Conservation (phyloP, 2,329 filamentous ascomycete species). For the Metarhizium rileyi region DNA sequence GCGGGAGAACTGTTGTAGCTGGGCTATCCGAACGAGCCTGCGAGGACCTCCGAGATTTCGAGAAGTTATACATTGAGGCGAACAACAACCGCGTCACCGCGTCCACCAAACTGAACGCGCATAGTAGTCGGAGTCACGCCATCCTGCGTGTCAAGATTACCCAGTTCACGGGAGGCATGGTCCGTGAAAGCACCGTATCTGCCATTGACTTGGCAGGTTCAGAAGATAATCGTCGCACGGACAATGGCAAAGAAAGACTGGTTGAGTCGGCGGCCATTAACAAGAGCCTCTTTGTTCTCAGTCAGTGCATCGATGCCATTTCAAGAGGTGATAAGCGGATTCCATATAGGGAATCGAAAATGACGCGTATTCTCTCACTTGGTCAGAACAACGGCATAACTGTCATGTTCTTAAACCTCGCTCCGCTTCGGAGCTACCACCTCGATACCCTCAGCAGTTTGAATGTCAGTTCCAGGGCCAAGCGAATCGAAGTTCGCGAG, state of each 20-base stretch:
- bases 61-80: slow-evolving; percentile 79
- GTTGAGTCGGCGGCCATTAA: slow-evolving; percentile 97
- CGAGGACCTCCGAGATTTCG: slow-evolving; percentile 80
- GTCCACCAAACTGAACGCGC: slow-evolving; percentile 83
- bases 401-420: slow-evolving; percentile 92
- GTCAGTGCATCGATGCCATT: slow-evolving; percentile 93
- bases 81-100: slow-evolving; percentile 86
- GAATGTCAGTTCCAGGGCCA: slow-evolving; percentile 90
- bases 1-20: slow-evolving; percentile 78
- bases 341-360: slow-evolving; percentile 91
- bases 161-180: slow-evolving; percentile 59
- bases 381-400: slow-evolving; percentile 94
- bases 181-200: slow-evolving; percentile 72
- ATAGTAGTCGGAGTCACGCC: slow-evolving; percentile 83
- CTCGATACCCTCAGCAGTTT: slow-evolving; percentile 87
- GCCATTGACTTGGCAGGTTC: slow-evolving; percentile 93
- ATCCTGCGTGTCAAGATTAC: slow-evolving; percentile 84
- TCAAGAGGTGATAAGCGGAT: slow-evolving; percentile 65
- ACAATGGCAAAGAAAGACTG: slow-evolving; percentile 84
- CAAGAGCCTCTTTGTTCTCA: slow-evolving; percentile 90
- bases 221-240: slow-evolving; percentile 88
- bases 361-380: slow-evolving; percentile 86
- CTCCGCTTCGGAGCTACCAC: slow-evolving; percentile 85
- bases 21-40: slow-evolving; percentile 78
- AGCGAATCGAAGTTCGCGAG: slow-evolving; percentile 91